These are phyloP conservation scores for Acacia pycnantha DNA, from an alignment of 331 rosid species.

Conservation along the genomic window DNA sequence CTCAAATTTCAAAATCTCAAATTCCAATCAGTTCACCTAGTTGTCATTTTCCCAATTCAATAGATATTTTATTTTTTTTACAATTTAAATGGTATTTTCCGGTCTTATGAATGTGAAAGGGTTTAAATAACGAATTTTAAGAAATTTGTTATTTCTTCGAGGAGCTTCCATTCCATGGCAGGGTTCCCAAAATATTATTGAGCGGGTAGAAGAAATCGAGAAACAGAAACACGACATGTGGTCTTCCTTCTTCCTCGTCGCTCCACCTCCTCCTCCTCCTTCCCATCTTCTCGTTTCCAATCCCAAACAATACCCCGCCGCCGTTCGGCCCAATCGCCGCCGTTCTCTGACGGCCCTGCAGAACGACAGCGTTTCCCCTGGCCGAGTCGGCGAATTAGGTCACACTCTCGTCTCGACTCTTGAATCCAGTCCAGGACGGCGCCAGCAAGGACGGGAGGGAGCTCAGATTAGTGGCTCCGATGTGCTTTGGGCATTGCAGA, in stretches of 20 bases:
- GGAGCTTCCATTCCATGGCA: not conserved
- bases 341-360: constrained; percentile 4
- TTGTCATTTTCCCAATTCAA: too few species aligned
- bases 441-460: constrained; percentile 25
- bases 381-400: constrained; percentile 37
- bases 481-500: constrained; percentile 70
- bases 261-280: constrained; percentile 24
- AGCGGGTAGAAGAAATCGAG: not conserved
- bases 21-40: rapidly evolving
- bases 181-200: not conserved
- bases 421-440: constrained; percentile 20
- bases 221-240: constrained; percentile 37
- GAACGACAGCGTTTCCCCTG: constrained; percentile 18
- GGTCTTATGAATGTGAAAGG: too few species aligned
- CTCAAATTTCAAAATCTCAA: too few species aligned
- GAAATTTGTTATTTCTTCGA: not conserved
- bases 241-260: constrained; percentile 27
- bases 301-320: constrained; percentile 23
- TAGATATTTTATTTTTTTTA: too few species aligned
- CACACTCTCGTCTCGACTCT: constrained; percentile 25
- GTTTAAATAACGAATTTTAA: not conserved
- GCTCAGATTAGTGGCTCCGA: constrained; percentile 62
- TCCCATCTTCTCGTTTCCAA: constrained; percentile 23
- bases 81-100: too few species aligned
- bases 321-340: constrained; percentile 21